Percentiles rank a stretch among this genome's conserved stretches.
phyloP scores from a whole-genome alignment of 441 rosid genomes.

The Aquilaria agallochum region DNA sequence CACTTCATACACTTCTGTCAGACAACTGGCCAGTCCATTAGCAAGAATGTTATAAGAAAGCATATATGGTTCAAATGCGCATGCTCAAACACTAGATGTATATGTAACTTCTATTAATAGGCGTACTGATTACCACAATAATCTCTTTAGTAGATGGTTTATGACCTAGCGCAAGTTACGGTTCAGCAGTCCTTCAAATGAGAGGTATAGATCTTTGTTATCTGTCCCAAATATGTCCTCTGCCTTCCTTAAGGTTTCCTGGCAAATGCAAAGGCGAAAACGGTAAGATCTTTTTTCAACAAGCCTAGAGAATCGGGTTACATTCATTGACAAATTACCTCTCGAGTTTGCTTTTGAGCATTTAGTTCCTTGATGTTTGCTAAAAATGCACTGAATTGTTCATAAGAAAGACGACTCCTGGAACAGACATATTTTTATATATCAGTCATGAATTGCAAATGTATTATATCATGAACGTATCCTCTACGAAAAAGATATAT shows the following conservation, averaged over 20 bases:
- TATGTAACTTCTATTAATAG: background rate
- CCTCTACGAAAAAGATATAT: background rate
- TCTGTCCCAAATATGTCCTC: slow-evolving; percentile 89
- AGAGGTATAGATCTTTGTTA: slow-evolving; percentile 77
- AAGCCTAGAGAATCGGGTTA: background rate
- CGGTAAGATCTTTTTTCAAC: slow-evolving; percentile 3
- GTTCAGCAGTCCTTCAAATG: slow-evolving; percentile 84
- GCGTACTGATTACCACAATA: slow-evolving; percentile 22
- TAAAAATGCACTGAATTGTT: slow-evolving; percentile 92
- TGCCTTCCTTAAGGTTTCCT: slow-evolving; percentile 94
- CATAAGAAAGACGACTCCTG: slow-evolving; percentile 90
- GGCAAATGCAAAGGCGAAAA: slow-evolving; percentile 13
- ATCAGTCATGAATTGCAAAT: slow-evolving; percentile 10
- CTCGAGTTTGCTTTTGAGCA: slow-evolving; percentile 85
- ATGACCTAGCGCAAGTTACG: slow-evolving; percentile 50
- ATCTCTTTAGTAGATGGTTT: slow-evolving; percentile 16
- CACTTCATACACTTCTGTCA: no score
- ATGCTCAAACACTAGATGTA: no score
- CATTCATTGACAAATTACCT: slow-evolving; percentile 36
- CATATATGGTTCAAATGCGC: no score
- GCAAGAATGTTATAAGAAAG: no score
- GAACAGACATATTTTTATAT: slow-evolving; percentile 10
- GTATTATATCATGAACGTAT: background rate
- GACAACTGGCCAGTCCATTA: no score
- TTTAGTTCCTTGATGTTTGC: slow-evolving; percentile 91